Percentiles rank a stretch among this genome's conserved stretches.
Evolutionary conservation across 805 yeast genomes (phyloP).

Genomic region (Candida michaelii): DNA sequence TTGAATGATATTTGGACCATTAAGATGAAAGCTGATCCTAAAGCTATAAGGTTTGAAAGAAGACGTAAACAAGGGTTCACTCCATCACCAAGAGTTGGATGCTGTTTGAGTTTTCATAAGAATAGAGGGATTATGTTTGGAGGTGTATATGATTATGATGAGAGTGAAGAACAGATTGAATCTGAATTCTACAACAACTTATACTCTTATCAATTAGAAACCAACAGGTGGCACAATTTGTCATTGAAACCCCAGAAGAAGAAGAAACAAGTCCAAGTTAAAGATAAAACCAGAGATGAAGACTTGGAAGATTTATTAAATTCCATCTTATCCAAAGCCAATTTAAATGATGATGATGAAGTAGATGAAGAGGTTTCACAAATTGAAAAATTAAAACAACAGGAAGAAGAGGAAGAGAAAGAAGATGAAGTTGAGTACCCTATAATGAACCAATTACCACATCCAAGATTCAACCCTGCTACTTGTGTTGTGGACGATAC

Average conservation of each 20-base stretch:
- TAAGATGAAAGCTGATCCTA: conserved; percentile 82
- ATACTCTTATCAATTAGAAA: conserved; percentile 78
- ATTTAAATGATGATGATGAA: conserved; percentile 59
- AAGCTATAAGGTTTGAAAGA: conserved; percentile 82
- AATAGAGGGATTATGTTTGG: conserved; percentile 93
- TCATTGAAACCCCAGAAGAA: conserved; percentile 62
- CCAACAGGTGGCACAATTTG: conserved; percentile 84
- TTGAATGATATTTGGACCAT: conserved; percentile 82
- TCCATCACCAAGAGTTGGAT: conserved; percentile 94
- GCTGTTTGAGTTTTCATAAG: conserved; percentile 83
- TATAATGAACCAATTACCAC: conserved; percentile 67
- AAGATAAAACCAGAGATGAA: conserved; percentile 62
- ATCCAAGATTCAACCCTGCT: conserved; percentile 83
- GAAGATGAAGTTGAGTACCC: conserved; percentile 50
- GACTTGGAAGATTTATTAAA: conserved; percentile 83
- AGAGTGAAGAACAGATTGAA: conserved; percentile 88
- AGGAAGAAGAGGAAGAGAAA: conserved; percentile 40
- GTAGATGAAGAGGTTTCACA: conserved; percentile 42
- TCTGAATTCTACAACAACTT: conserved; percentile 81
- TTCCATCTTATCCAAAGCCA: conserved; percentile 70
- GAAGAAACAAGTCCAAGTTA: conserved; percentile 39
- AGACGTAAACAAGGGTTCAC: conserved; percentile 85
- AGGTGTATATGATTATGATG: conserved; percentile 93
- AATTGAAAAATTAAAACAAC: conserved; percentile 34
- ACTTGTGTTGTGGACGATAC: conserved; percentile 83